Base-by-base conservation (phyloP, 305 asterid genomes). In the Galium porrigens region DNA sequence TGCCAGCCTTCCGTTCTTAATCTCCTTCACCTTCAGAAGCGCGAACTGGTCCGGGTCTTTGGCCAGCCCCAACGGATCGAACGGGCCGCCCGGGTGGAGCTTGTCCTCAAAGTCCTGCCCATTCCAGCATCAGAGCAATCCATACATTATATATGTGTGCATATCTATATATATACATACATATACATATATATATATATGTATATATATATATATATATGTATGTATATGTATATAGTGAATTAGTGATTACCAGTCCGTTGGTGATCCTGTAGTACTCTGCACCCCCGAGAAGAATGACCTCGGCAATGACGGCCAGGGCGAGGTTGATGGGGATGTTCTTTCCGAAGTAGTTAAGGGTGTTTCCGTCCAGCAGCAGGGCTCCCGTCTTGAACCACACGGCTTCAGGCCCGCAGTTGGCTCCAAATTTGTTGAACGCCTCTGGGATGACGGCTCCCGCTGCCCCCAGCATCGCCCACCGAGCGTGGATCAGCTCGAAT, bases 331-430 rank as follows among this genome's bases (percentile, higher is more conserved):
- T 88, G 68, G 97, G 97, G 72, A 90, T 90, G 85, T 80, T 88
- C 78, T 83, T 88, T 60, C 97, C 97, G 3, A 88, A 90, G 79
- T 90, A 90, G 61, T 79, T 88, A 83, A 90, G 75, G 29, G 97
- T 90, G 88, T 90, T 88, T 52, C 97, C 97, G 15, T 90, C 97
- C 8, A 90, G 94, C 65, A 90, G 97, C 73, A 90, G 80, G 54
- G 95, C 97, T 66, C 97, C 97, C 6, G 97, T 90, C 97, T 90
- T 90, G 87, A 90, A 90, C 97, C 96, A 90, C 68, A 90, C 97
- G 63, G 97, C 97, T 76, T 90, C 97, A 18, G 96, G 96, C 61
- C 97, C 97, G 70, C 97, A 88, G 78, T 73, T 70, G 42, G 97
- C 97, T 69, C 96, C 97, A 20, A 77, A 90, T 71, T 88, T 90